Base-by-base conservation (phyloP, 164 flowering plant genomes). In the Buxus sempervirens region DNA sequence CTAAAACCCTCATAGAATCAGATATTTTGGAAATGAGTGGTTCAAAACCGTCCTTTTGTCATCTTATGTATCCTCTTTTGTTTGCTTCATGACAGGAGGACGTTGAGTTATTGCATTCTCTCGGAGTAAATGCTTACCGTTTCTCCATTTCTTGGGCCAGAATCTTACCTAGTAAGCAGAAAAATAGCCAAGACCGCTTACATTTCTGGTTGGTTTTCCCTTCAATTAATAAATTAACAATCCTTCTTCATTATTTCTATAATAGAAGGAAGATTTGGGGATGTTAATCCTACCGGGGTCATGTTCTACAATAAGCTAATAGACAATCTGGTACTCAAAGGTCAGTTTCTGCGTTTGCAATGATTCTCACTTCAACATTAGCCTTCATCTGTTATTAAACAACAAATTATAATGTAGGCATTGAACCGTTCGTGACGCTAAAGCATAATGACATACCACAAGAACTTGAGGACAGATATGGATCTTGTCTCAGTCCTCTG, bases 371-470 rank as follows among this genome's bases (percentile, higher is more conserved):
- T 51, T 26, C 26, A 26, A 10, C 1, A 19, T 53, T 7, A 8
- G 14, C 21, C 4, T 4, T 13, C 27, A 0, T 21, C 27, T n/a
- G 3, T 8, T 26, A n/a, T 4, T 14, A 28, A 19, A 21, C 15
- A 12, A 22, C 23, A 58, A 26, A 59, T 6, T 10, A 45, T 13
- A 28, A 26, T 54, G 58, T 77, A 84, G 90, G 88, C 38, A 79
- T 84, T 12, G 75, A 78, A 49, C 88, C 84, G 9, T 80, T 81
- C 67, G 81, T 84, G 66, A 84, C 88, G 14, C 51, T 86, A 15
- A 41, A 70, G 72, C 90, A 86, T 68, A 9, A 25, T 22, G 86
- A 86, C 27, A 0, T 67, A 16, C 90, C 90, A 3, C 85, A 81
- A 69, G 83, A 77, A 64, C 82, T 84, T 1, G 85, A 82, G 25